Evolutionary conservation across 1,284 basidiomycete species (phyloP).

Genomic region (Heterobasidion annosum): DNA sequence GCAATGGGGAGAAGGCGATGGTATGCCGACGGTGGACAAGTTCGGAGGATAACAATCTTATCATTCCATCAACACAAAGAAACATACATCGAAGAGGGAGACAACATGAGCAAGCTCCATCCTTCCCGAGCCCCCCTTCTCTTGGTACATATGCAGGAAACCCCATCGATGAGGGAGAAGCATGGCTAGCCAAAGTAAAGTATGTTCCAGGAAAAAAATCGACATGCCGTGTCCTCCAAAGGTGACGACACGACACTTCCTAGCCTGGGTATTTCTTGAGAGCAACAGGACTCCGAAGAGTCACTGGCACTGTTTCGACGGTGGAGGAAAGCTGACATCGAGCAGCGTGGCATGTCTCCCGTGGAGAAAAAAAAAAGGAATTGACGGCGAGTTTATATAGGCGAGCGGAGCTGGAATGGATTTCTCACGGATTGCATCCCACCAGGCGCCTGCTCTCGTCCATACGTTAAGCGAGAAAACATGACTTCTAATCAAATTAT

Average conservation of each 20-base stretch:
- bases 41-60: no score
- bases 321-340: conserved; percentile 24
- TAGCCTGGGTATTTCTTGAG: conserved; percentile 30
- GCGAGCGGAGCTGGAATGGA: neutral
- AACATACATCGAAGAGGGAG: no score
- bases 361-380: conserved; percentile 12
- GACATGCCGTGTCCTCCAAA: conserved; percentile 29
- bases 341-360: conserved; percentile 33
- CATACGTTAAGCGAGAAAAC: no score
- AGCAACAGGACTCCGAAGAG: conserved; percentile 25
- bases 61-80: no score
- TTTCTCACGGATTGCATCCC: neutral
- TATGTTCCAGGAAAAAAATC: conserved; percentile 28
- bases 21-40: no score
- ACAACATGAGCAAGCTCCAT: no score
- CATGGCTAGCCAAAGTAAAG: neutral
- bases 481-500: no score
- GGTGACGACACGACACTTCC: conserved; percentile 29
- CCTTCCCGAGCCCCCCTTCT: no score
- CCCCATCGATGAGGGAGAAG: no score
- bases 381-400: conserved; percentile 14
- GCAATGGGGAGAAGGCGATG: no score
- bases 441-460: neutral
- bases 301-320: conserved; percentile 34
- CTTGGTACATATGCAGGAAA: no score